Conservation (phyloP, 805 yeast genomes). For the Cyberlindnera xylosilytica region DNA sequence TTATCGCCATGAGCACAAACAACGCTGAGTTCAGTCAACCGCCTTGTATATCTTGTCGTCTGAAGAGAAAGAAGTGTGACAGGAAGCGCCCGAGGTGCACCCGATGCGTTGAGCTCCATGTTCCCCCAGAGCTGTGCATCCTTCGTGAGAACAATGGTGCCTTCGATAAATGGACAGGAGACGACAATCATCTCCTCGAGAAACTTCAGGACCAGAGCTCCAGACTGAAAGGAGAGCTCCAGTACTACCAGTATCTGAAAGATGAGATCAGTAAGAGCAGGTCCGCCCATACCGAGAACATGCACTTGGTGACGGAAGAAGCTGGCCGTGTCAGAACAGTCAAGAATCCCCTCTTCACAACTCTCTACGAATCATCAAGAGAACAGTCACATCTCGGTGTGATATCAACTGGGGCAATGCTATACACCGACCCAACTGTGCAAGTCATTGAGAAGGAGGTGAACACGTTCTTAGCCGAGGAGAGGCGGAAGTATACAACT, state of each 20-base stretch:
- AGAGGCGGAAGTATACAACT: conserved; percentile 6
- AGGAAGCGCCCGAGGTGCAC: conserved; percentile 8
- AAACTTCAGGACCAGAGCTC: not conserved
- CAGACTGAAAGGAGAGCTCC: not conserved
- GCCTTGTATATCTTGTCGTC: conserved; percentile 11
- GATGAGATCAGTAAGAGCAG: too few species aligned
- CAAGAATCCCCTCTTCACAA: conserved; percentile 9
- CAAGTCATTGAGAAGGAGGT: conserved; percentile 5
- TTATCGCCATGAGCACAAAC: too few species aligned
- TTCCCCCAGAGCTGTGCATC: conserved; percentile 10
- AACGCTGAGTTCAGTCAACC: not conserved
- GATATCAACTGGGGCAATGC: conserved; percentile 2
- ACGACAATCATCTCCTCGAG: not conserved
- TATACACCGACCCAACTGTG: conserved; percentile 1
- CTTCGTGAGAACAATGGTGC: conserved; percentile 5
- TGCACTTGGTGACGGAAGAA: too few species aligned
- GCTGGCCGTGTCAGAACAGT: conserved; percentile 2
- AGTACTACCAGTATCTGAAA: too few species aligned
- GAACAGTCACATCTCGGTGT: conserved; percentile 5
- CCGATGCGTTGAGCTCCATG: conserved; percentile 10
- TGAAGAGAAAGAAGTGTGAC: conserved; percentile 11
- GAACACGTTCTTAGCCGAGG: conserved; percentile 3
- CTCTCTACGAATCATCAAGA: conserved; percentile 1
- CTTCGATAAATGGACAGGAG: conserved; percentile 1
- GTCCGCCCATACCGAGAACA: too few species aligned